Conservation (phyloP, 345 rosid species). For the Lepidium aucheri region DNA sequence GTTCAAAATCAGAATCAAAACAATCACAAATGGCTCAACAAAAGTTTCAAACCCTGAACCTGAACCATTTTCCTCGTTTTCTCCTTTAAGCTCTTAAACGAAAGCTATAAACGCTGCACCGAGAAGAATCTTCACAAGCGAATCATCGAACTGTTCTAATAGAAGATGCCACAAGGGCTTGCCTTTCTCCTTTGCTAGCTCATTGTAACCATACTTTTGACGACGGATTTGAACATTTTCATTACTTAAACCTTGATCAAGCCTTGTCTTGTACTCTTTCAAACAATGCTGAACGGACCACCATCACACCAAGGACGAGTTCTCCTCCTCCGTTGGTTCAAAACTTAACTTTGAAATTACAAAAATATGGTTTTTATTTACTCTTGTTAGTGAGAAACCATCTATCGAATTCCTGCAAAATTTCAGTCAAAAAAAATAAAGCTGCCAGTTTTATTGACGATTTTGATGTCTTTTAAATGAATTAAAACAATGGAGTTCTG, state of each 20-base stretch:
- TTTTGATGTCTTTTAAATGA: background rate
- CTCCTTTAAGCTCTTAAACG: constrained; percentile 61
- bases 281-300: constrained; percentile 71
- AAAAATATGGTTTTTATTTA: background rate
- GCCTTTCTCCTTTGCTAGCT: constrained; percentile 78
- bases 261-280: constrained; percentile 54
- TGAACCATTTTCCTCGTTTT: constrained; percentile 34
- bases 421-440: background rate
- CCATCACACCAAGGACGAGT: constrained; percentile 65
- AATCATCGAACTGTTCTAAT: constrained; percentile 77
- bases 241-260: constrained; percentile 53
- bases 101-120: constrained; percentile 33
- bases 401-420: constrained; percentile 25
- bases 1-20: no score
- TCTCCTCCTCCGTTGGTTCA: constrained; percentile 22
- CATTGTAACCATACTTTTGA: constrained; percentile 66
- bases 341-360: background rate
- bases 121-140: no score
- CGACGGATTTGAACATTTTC: constrained; percentile 61
- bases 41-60: no score
- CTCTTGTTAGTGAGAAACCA: background rate
- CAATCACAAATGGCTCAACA: no score
- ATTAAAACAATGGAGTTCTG: background rate
- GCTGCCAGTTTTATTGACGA: background rate
- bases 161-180: constrained; percentile 76